These are phyloP conservation scores for Spencermartinsiella ligniputridi DNA, from an alignment of 1,139 yeast species.

Conservation along the genomic window DNA sequence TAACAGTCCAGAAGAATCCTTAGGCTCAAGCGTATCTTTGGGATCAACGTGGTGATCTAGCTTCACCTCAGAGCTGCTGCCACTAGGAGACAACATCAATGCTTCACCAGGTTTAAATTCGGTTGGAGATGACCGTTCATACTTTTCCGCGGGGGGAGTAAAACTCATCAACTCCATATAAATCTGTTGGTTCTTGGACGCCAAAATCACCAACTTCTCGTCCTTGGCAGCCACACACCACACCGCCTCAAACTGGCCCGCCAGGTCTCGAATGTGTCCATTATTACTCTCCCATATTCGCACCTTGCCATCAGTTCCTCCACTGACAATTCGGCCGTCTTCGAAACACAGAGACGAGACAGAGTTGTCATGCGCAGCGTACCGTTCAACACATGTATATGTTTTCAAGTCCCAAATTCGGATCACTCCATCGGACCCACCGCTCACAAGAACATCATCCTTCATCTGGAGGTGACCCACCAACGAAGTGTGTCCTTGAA, in stretches of 20 bases:
- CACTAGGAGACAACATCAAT: background rate
- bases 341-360: conserved; percentile 86
- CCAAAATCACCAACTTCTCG: conserved; percentile 39
- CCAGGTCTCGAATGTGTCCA: conserved; percentile 48
- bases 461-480: conserved; percentile 83
- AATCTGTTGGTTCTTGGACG: conserved; percentile 33
- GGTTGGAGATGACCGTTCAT: conserved; percentile 2
- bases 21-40: no score
- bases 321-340: conserved; percentile 83
- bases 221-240: conserved; percentile 42
- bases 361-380: conserved; percentile 74
- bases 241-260: conserved; percentile 36
- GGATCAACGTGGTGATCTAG: conserved; percentile 2
- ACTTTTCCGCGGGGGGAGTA: conserved; percentile 23
- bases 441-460: conserved; percentile 82
- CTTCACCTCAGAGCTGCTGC: background rate
- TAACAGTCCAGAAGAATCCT: background rate
- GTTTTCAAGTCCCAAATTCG: conserved; percentile 92
- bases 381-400: conserved; percentile 83
- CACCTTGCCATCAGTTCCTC: conserved; percentile 85
- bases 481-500: conserved; percentile 66
- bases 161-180: conserved; percentile 39
- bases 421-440: conserved; percentile 85
- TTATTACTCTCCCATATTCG: conserved; percentile 86
- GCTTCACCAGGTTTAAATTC: background rate